Conservation (phyloP, 345 rosid genomes). For the Litchi chinensis region DNA sequence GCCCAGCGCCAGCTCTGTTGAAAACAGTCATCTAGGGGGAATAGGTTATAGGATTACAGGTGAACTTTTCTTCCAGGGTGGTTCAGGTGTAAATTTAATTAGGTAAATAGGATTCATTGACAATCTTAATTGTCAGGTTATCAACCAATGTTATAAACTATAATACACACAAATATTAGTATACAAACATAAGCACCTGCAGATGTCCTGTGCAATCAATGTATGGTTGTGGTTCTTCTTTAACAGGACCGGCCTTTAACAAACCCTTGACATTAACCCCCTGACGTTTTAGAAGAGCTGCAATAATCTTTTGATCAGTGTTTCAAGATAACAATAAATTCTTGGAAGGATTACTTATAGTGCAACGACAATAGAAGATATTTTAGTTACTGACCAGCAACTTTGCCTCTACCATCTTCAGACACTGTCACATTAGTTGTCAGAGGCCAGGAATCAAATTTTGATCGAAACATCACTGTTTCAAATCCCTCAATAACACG, state of each 20-base stretch:
- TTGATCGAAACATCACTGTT: constrained; percentile 84
- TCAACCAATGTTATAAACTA: background rate
- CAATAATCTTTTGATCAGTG: constrained; percentile 19
- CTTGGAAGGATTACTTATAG: constrained; percentile 11
- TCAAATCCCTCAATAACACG: constrained; percentile 97
- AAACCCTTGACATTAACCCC: constrained; percentile 93
- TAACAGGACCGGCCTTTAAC: constrained; percentile 71
- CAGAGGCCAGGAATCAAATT: constrained; percentile 92
- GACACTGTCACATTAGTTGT: constrained; percentile 62
- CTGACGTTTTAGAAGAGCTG: constrained; percentile 88
- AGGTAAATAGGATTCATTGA: background rate
- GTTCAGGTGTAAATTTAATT: background rate
- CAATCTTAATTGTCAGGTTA: background rate
- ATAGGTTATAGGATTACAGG: background rate
- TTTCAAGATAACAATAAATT: background rate
- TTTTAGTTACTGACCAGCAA: constrained; percentile 68
- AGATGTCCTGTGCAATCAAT: constrained; percentile 95
- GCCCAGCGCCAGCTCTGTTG: background rate
- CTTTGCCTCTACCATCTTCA: constrained; percentile 98
- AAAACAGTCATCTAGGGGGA: background rate
- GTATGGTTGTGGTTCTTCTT: constrained; percentile 82
- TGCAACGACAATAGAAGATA: constrained; percentile 10
- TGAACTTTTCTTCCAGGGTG: background rate
- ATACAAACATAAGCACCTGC: constrained; percentile 52
- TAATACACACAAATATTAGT: constrained; percentile 8